Evolutionary conservation across 2,329 filamentous ascomycete genomes (phyloP).

Genomic region (Gliomastix tumulicola): DNA sequence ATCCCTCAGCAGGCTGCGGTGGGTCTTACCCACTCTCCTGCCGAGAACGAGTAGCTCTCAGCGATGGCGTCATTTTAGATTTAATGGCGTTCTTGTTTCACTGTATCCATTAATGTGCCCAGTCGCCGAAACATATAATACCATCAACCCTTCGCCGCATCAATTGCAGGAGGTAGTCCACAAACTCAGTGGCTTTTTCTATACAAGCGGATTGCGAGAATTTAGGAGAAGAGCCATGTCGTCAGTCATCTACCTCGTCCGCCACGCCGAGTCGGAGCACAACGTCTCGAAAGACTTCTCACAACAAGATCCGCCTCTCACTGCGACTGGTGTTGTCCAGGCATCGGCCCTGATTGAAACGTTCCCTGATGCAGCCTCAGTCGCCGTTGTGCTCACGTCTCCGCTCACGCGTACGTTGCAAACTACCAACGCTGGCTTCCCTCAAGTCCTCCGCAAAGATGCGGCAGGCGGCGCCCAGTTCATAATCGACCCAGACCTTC

Average conservation of each 20-base stretch:
- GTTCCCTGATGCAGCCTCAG: conserved; percentile 4
- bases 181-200: no score
- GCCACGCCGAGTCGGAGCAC: conserved; percentile 10
- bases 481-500: conserved; percentile 11
- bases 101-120: no score
- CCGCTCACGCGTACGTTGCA: conserved; percentile 9
- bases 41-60: no score
- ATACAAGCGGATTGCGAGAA: no score
- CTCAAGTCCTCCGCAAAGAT: conserved; percentile 4
- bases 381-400: conserved; percentile 8
- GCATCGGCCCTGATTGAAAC: conserved; percentile 4
- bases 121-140: no score
- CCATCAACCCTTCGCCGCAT: background rate
- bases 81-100: no score
- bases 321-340: conserved; percentile 3
- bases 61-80: background rate
- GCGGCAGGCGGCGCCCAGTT: conserved; percentile 3
- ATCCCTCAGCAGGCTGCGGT: no score
- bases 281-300: conserved; percentile 10
- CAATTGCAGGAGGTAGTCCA: no score
- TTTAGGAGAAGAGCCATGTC: conserved; percentile 3
- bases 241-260: conserved; percentile 8
- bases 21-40: no score
- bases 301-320: conserved; percentile 8
- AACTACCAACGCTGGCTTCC: conserved; percentile 7